Evolutionary conservation across 176 grass and related monocot genomes (phyloP), one percentile per base, ranked within the genome.

Genomic region (Raddia distichophylla): DNA sequence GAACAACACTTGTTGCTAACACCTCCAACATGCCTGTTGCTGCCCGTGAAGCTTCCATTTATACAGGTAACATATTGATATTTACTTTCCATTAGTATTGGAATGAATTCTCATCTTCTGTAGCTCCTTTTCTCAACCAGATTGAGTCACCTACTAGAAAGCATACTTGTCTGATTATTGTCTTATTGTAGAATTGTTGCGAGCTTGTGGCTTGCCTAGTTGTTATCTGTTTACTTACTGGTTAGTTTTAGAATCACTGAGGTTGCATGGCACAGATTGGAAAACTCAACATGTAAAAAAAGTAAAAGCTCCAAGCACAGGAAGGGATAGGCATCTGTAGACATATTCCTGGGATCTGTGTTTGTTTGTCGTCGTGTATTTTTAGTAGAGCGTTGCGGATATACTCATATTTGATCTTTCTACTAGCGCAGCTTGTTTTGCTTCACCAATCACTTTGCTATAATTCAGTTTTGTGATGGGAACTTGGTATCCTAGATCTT

Each of bases 21-120:
- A 95, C 93, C 27, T 95, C 93, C 79, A 95, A 95, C 74, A 95
- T 95, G 93, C 93, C 93, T 82, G 93, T 92, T 10, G 93, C 93
- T 74, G 93, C 93, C 82, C 93, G 93, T 90, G 93, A 95, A 80
- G 93, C 93, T 9, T 95, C 93, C 50, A 95, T 95, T 74, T 95
- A 95, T 86, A 95, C 93, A 77, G 93, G 93, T 95, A 88, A 12
- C 12, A 13, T 11, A 53, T 58, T 71, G 40, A 71, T 65, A 53
- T 75, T 66, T 44, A 0, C 58, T 61, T 40, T 57, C 67, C 35
- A 57, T 8, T 60, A 73, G 15, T 50, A 67, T 13, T 22, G 45
- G 61, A 53, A 69, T 22, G 44, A 19, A 7, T 61, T 60, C 50
- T 45, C 45, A 57, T 33, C 60, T 65, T 58, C 35, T 8, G 15